Percentiles rank a stretch among this genome's conserved stretches.
phyloP scores from a whole-genome alignment of 768 basidiomycete species.

The Tricholoma saponaceum region DNA sequence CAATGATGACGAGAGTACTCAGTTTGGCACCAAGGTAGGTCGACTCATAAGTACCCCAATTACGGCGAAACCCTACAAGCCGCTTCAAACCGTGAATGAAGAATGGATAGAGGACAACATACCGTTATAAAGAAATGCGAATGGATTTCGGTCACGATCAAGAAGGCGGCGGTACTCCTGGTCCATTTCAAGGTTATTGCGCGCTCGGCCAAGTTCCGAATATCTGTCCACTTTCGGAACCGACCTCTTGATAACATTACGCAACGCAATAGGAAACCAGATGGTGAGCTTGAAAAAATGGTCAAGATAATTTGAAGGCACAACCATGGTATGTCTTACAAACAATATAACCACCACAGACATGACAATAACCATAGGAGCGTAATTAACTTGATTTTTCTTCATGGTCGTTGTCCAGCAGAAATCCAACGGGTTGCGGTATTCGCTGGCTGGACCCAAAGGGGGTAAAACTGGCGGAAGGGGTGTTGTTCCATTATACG shows the following conservation, averaged over 20 bases:
- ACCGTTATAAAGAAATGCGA: slow-evolving; percentile 71
- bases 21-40: slow-evolving; percentile 70
- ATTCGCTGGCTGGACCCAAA: slow-evolving; percentile 53
- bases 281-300: slow-evolving; percentile 48
- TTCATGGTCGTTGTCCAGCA: slow-evolving; percentile 81
- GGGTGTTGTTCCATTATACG: slow-evolving; percentile 53
- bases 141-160: slow-evolving; percentile 59
- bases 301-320: background rate
- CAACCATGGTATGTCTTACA: slow-evolving; percentile 33
- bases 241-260: slow-evolving; percentile 47
- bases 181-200: slow-evolving; percentile 56
- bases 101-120: slow-evolving; percentile 14
- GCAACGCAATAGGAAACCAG: slow-evolving; percentile 67
- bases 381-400: slow-evolving; percentile 63
- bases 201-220: slow-evolving; percentile 65
- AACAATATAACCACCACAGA: slow-evolving; percentile 45
- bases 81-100: slow-evolving; percentile 4
- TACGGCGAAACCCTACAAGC: slow-evolving; percentile 57
- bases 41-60: slow-evolving; percentile 65
- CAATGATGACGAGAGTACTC: slow-evolving; percentile 58
- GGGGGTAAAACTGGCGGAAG: slow-evolving; percentile 45
- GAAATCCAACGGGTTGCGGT: slow-evolving; percentile 62
- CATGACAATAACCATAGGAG: slow-evolving; percentile 57
- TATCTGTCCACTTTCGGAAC: slow-evolving; percentile 63
- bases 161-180: slow-evolving; percentile 68